phyloP scores from a whole-genome alignment of 441 rosid genomes.

The Pelargonium cotyledonis region DNA sequence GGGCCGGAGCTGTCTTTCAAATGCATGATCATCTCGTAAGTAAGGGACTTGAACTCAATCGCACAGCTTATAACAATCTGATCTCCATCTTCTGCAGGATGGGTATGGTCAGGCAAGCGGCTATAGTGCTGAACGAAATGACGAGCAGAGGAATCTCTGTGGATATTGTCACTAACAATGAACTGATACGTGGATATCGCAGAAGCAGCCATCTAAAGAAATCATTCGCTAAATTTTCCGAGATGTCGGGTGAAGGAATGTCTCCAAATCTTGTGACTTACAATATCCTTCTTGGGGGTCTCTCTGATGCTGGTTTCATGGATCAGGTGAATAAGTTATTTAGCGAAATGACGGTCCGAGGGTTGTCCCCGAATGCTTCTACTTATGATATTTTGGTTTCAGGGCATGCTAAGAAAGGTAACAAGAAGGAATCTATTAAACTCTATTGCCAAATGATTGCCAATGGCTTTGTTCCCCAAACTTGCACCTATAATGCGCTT shows the following conservation, averaged over 20 bases:
- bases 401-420: slow-evolving; percentile 67
- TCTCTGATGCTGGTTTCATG: slow-evolving; percentile 41
- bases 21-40: slow-evolving; percentile 52
- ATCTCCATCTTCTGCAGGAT: slow-evolving; percentile 59
- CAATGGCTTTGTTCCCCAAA: slow-evolving; percentile 68
- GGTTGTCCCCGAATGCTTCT: slow-evolving; percentile 53
- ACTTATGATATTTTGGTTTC: slow-evolving; percentile 62
- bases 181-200: slow-evolving; percentile 68
- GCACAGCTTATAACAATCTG: slow-evolving; percentile 56
- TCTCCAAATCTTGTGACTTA: slow-evolving; percentile 57
- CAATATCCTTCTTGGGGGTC: slow-evolving; percentile 62
- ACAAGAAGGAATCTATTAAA: slow-evolving; percentile 54
- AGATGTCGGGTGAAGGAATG: slow-evolving; percentile 52
- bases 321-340: slow-evolving; percentile 46
- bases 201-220: slow-evolving; percentile 45
- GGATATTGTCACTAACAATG: slow-evolving; percentile 58
- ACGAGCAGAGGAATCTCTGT: slow-evolving; percentile 42
- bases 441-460: slow-evolving; percentile 72
- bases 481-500: slow-evolving; percentile 73
- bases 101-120: slow-evolving; percentile 76
- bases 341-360: slow-evolving; percentile 52
- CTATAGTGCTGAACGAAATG: slow-evolving; percentile 50
- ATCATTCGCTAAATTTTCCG: slow-evolving; percentile 43
- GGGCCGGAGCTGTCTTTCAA: slow-evolving; percentile 45
- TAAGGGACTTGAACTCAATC: slow-evolving; percentile 54